Evolutionary conservation across 1,284 basidiomycete genomes (phyloP).

Genomic region (Anthracocystis walkeri): DNA sequence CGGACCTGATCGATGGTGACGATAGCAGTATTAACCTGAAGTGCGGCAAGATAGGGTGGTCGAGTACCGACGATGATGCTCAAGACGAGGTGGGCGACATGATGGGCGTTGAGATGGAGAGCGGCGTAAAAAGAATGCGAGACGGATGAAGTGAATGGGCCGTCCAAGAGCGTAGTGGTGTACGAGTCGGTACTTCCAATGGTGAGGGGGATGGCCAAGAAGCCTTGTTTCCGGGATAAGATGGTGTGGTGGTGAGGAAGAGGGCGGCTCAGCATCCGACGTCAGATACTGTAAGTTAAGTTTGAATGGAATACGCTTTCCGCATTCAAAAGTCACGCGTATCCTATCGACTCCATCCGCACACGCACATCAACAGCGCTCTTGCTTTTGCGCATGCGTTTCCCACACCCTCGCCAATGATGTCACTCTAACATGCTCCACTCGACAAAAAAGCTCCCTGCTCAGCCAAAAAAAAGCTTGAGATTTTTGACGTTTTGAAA

Average conservation of each 20-base stretch:
- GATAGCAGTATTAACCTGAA: too few species aligned
- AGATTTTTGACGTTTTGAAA: conserved; percentile 19
- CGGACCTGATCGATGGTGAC: neutral
- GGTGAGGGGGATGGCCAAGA: too few species aligned
- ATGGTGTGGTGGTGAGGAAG: neutral
- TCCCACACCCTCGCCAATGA: too few species aligned
- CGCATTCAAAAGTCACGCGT: neutral
- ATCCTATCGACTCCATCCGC: neutral
- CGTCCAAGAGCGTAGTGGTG: too few species aligned
- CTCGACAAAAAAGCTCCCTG: too few species aligned
- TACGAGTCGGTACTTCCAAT: too few species aligned
- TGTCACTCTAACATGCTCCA: neutral
- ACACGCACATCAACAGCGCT: neutral
- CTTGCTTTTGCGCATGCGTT: neutral
- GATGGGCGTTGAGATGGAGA: neutral
- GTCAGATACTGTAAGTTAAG: neutral
- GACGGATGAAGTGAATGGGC: neutral
- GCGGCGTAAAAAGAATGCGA: neutral
- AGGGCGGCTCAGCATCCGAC: neutral
- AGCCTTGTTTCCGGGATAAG: too few species aligned
- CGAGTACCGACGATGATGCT: neutral
- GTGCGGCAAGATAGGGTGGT: neutral
- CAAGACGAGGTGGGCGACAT: conserved; percentile 11
- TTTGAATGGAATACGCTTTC: neutral
- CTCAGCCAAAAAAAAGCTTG: neutral